Percentiles rank a stretch among this genome's conserved stretches.
Evolutionary conservation across 1,284 basidiomycete species (phyloP).

Genomic region (Wolfiporia cocos): DNA sequence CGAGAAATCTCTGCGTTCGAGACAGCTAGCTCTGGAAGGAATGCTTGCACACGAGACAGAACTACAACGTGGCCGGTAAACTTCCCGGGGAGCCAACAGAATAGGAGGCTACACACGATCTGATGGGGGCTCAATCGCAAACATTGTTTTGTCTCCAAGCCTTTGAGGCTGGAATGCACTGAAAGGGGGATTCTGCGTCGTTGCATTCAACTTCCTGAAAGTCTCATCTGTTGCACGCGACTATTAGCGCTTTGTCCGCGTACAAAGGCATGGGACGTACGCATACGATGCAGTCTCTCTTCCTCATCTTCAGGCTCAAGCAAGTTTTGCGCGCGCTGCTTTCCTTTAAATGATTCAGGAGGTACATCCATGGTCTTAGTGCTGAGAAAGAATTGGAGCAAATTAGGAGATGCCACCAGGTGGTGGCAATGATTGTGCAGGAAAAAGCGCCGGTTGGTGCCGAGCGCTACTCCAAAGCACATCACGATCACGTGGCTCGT

Average conservation of each 20-base stretch:
- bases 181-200: not conserved
- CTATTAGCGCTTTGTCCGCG: not conserved
- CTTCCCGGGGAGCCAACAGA: not conserved
- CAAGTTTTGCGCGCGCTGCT: not conserved
- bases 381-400: no score
- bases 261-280: not conserved
- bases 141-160: conserved; percentile 23
- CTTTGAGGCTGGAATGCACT: not conserved
- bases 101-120: conserved; percentile 26
- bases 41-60: conserved; percentile 53
- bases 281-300: not conserved
- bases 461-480: no score
- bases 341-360: no score
- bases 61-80: conserved; percentile 30
- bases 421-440: no score
- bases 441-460: no score
- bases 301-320: not conserved
- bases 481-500: no score
- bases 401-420: no score
- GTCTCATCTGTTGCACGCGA: not conserved
- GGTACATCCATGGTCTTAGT: no score
- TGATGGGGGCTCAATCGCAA: conserved; percentile 20
- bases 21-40: conserved; percentile 56
- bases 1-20: conserved; percentile 49
- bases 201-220: not conserved